Base-by-base conservation (phyloP, 2,329 filamentous ascomycete genomes). In the Aspergillus candidus region DNA sequence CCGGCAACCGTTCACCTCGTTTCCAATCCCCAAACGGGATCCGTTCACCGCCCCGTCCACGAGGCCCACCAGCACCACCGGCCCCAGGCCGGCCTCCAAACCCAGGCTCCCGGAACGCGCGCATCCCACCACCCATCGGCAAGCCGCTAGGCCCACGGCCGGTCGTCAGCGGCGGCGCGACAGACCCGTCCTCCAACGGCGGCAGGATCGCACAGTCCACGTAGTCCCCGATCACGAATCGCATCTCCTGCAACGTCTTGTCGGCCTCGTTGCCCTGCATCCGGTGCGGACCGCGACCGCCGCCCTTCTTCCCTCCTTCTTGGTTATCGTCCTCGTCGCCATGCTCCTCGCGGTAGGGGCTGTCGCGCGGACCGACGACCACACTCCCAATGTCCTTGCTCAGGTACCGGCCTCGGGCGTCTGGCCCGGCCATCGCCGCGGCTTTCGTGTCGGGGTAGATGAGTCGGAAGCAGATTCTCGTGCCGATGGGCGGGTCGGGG, bases 171-270 rank as follows among this genome's bases (percentile, higher is more conserved):
- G 71, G 57, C 32, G 85, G 80, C 35, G 83, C 82, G 32, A 94
- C 82, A 29, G 78, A 79, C 0, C 89, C 89, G 61, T 91, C 84
- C 29, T 79, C 71, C 18, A 86, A 70, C 1, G 88, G 87, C 34
- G 87, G 83, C 44, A 91, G 72, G 47, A 95, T 82, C 4, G 88
- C 86, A 62, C 87, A 91, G 46, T 84, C 84, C 33, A 97, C 76
- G 60, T 86, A 94, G 66, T 97, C 91, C 1, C 91, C 91, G 50
- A 93, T 84, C 10, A 95, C 84, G 58, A 95, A 94, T 15, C 84
- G 79, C 30, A 79, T 82, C 42, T 94, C 87, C 32, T 75, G 75
- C 29, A 97, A 69, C 7, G 86, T 90, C 70, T 84, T 91, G 22
- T 82, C 75, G 10, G 80, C 77, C 22, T 87, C 82, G 5, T 77